Evolutionary conservation across 371 early-diverging fungal species (phyloP).

Genomic region (Circinella umbellata): DNA sequence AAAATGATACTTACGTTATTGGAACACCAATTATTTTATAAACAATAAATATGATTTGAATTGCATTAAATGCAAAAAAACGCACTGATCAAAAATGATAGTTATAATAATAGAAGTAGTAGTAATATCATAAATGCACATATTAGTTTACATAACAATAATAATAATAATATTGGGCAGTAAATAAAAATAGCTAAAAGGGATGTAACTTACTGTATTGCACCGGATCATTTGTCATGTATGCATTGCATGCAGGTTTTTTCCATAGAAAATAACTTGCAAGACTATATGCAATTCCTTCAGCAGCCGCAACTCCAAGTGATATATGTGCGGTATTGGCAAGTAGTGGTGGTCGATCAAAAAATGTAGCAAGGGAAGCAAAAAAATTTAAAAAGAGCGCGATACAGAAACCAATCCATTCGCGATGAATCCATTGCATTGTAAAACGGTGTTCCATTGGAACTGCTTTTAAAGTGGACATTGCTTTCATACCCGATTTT

Average conservation of each 20-base stretch:
- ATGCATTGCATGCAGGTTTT: not conserved
- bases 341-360: not conserved
- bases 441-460: not conserved
- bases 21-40: not conserved
- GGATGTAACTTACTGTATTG: not conserved
- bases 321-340: not conserved
- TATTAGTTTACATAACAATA: no score
- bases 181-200: no score
- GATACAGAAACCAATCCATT: not conserved
- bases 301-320: not conserved
- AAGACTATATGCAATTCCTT: not conserved
- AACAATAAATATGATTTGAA: not conserved
- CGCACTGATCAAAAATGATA: not conserved
- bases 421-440: conserved; percentile 1
- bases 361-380: not conserved
- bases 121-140: no score
- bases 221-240: not conserved
- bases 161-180: no score
- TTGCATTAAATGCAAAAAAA: not conserved
- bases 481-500: not conserved
- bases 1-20: not conserved
- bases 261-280: not conserved
- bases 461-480: not conserved
- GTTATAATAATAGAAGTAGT: no score
- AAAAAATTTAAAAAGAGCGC: not conserved